Evolutionary conservation across 495 filamentous ascomycete species (phyloP).

Genomic region (Cercophora scortea): DNA sequence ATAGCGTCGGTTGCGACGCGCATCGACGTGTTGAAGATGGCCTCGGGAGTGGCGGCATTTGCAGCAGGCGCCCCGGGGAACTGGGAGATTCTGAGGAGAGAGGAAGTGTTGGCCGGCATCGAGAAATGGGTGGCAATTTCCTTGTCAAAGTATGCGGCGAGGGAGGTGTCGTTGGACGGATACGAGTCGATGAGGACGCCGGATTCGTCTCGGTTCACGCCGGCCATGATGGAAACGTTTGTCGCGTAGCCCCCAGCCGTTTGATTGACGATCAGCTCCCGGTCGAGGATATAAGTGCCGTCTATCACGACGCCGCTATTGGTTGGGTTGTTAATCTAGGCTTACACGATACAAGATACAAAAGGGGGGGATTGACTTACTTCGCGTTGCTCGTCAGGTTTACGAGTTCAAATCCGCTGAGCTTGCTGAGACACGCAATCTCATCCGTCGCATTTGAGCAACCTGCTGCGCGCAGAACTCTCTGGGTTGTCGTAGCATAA

Average conservation of each 20-base stretch:
- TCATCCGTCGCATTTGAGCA: slow-evolving; percentile 20
- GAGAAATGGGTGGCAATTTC: slow-evolving; percentile 9
- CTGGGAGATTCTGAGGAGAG: slow-evolving; percentile 12
- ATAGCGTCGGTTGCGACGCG: slow-evolving; percentile 27
- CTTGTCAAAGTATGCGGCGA: slow-evolving; percentile 13
- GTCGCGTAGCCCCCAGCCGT: slow-evolving; percentile 10
- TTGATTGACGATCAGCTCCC: slow-evolving; percentile 19
- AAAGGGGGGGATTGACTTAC: slow-evolving; percentile 6
- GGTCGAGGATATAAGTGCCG: slow-evolving; percentile 23
- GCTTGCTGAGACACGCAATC: slow-evolving; percentile 27
- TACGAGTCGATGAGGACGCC: slow-evolving; percentile 23
- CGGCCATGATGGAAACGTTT: slow-evolving; percentile 23
- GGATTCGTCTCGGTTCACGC: slow-evolving; percentile 35
- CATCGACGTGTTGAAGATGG: slow-evolving; percentile 13
- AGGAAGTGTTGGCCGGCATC: slow-evolving; percentile 13
- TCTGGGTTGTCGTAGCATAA: slow-evolving; percentile 19
- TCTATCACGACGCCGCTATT: slow-evolving; percentile 23
- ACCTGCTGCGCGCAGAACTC: slow-evolving; percentile 21
- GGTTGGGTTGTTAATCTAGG: not conserved
- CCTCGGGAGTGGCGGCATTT: not conserved
- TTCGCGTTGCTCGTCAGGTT: slow-evolving; percentile 24
- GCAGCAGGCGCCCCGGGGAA: slow-evolving; percentile 6
- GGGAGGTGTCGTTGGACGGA: slow-evolving; percentile 6
- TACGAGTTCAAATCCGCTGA: slow-evolving; percentile 25
- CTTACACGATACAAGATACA: not conserved